Evolutionary conservation across 1,284 basidiomycete genomes (phyloP), one percentile per base, ranked within the genome.

Genomic region (Sporisorium reilianum): DNA sequence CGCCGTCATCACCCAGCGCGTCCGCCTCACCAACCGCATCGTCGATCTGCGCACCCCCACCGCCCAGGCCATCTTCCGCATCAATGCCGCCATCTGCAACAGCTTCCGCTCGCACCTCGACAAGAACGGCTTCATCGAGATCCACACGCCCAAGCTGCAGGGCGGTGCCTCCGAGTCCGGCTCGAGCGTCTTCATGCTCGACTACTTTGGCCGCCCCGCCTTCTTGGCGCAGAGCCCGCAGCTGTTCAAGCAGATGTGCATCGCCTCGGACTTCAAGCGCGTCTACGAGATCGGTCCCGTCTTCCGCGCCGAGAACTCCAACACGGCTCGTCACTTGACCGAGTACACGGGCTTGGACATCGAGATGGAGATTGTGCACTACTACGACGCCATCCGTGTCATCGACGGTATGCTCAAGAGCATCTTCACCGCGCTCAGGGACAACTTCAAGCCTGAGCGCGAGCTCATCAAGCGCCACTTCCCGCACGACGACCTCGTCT

Each of bases 271-370:
- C 61, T 75, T 83, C 46, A 66, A 71, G 64, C 67, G 79, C 7
- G 81, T 83, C 42, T 83, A 77, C 72, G 81, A 83, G 69, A 78
- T 83, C 55, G 81, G 81, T 12, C 80, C 81, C 25, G 81, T 83
- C 56, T 83, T 83, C 66, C 72, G 81, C 26, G 81, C 81, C 34
- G 81, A 83, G 50, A 82, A 83, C 74, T 79, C 77, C 48, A 83
- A 83, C 71, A 83, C 81, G 23, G 57, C 78, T 42, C 79, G 81
- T 34, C 81, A 83, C 46, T 55, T 83, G 52, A 83, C 81, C 56
- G 81, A 83, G 50, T 83, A 81, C 66, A 83, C 81, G 6, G 81
- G 81, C 26, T 58, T 83, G 30, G 81, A 83, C 46, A 69, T 83
- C 38, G 81, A 83, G 69, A 83, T 83, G 81, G 77, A 79, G 60